Base-by-base conservation (phyloP, 768 basidiomycete species). In the Termitomyces sp. region DNA sequence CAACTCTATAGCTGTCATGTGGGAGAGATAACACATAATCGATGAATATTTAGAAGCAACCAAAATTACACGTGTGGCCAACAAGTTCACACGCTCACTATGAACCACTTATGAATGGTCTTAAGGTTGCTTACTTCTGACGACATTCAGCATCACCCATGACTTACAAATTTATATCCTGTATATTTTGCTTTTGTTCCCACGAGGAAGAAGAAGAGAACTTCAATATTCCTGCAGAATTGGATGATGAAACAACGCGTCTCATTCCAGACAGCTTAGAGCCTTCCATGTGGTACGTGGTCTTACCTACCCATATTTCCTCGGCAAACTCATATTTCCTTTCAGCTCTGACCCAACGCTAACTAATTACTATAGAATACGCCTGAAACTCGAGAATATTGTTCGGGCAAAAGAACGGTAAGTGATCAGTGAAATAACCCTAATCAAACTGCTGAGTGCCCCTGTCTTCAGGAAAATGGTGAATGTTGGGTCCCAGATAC, bases 401-500 rank as follows among this genome's bases (percentile, higher is more conserved):
- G 85, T 88, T 32, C 83, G 84, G 4, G 71, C 81, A 2, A 86
- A 84, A 67, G 84, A 87, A 72, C 81, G 84, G 87, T 86, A 61
- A 61, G 81, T 75, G 46, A 17, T 9, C 59, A 42, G 46, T 25
- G 8, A 43, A 45, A 43, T 25, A 5, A 8, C n/a, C 2, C 10
- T 11, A 8, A 40, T 17, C 12, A 56, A 43, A 32, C n/a, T 11
- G 2, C 31, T 43, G 40, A 56, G 34, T 43, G 9, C 29, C 12
- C 54, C n/a, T 14, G 17, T 55, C 29, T 7, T 32, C 70, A 89
- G 87, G 37, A 86, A 83, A 79, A 88, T 89, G 87, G 86, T 89
- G 64, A 87, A 88, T 59, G 81, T 89, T 14, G 80, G 81, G 59
- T 81, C 84, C 2, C 79, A 77, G 29, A 76, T 83, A 32, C 87